A percentile compares a stretch with the other conserved stretches of the same genome.
Conservation (phyloP, 140 eudicot genomes). For the Bidens hawaiensis region DNA sequence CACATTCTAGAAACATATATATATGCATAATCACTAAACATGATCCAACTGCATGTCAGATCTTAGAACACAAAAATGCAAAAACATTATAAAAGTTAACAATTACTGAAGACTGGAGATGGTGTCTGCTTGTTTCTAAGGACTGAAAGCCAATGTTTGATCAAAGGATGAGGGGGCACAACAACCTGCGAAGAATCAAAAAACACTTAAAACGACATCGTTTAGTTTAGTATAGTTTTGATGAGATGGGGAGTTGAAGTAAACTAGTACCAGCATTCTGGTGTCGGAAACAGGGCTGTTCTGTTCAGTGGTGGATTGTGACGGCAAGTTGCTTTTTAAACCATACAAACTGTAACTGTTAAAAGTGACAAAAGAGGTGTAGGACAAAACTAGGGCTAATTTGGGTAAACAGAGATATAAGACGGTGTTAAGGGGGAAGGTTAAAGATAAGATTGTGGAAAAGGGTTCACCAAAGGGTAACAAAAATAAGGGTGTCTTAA, state of each 20-base stretch:
- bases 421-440: no score
- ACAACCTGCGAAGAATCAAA: constrained; percentile 43
- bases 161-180: constrained; percentile 95
- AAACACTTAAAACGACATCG: neutral
- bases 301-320: constrained; percentile 36
- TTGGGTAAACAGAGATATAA: no score
- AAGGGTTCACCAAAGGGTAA: no score
- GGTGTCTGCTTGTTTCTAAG: constrained; percentile 94
- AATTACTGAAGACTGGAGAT: constrained; percentile 66
- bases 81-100: neutral
- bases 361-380: no score
- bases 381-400: no score
- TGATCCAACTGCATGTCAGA: constrained; percentile 15
- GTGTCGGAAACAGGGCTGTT: constrained; percentile 31
- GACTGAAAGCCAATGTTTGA: constrained; percentile 95
- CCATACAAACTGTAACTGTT: no score
- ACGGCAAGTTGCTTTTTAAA: constrained; percentile 25
- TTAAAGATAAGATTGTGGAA: no score
- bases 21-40: constrained; percentile 2
- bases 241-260: neutral
- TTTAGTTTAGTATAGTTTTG: no score
- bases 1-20: neutral
- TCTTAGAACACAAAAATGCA: neutral
- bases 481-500: no score
- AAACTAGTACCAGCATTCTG: constrained; percentile 71